Percentiles rank a stretch among this genome's conserved stretches.
These are phyloP conservation scores for Penicillium tannophilum DNA, from an alignment of 495 filamentous ascomycete species.

Conservation along the genomic window DNA sequence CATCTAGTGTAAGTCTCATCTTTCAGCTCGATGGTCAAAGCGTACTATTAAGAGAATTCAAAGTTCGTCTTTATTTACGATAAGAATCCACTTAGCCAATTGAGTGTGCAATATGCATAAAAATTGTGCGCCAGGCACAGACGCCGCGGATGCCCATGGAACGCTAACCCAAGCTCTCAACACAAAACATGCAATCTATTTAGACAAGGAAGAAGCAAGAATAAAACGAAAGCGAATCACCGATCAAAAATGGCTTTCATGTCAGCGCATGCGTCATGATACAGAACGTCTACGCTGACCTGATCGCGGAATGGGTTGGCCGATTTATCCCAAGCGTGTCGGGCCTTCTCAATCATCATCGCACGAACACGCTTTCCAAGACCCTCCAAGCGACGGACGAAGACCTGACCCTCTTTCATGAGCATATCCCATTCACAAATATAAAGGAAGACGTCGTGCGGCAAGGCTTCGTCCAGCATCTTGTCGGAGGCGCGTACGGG, in stretches of 20 bases:
- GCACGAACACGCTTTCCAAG: slow-evolving; percentile 69
- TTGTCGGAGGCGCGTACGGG: slow-evolving; percentile 62
- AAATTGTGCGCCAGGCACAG: neutral
- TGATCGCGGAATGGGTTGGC: slow-evolving; percentile 72
- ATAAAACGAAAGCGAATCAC: slow-evolving; percentile 13
- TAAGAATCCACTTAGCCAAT: neutral
- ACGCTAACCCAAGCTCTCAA: neutral
- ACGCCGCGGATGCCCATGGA: slow-evolving; percentile 3
- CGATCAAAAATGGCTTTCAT: slow-evolving; percentile 48
- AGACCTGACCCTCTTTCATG: slow-evolving; percentile 69
- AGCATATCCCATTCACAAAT: slow-evolving; percentile 95
- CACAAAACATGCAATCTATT: slow-evolving; percentile 10
- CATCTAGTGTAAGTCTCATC: neutral
- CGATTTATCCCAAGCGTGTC: slow-evolving; percentile 87
- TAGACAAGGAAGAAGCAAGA: neutral
- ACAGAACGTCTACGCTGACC: slow-evolving; percentile 40
- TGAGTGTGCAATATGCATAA: slow-evolving; percentile 4
- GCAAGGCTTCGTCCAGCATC: slow-evolving; percentile 53
- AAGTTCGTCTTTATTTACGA: neutral
- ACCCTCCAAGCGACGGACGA: slow-evolving; percentile 63
- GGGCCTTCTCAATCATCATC: slow-evolving; percentile 69
- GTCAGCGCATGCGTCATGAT: slow-evolving; percentile 46
- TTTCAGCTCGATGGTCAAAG: neutral
- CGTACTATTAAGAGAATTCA: neutral
- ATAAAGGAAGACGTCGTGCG: slow-evolving; percentile 68